A percentile compares a stretch with the other conserved stretches of the same genome.
Conservation (phyloP, 2,329 filamentous ascomycete genomes). For the Aspergillus quadrilineatus region DNA sequence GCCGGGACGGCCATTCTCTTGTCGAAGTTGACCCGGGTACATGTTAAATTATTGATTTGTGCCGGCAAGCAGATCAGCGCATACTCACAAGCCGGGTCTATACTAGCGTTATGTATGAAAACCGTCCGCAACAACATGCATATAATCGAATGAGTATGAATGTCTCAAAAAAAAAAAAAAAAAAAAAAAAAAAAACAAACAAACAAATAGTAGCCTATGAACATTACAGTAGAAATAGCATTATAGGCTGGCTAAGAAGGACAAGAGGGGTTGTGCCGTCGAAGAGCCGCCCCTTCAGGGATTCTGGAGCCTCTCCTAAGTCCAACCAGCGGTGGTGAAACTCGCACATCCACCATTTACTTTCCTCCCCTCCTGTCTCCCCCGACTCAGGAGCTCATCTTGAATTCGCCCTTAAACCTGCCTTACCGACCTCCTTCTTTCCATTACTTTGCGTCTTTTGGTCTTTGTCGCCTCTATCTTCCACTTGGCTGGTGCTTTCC, state of each 20-base stretch:
- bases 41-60: not conserved
- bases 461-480: not conserved
- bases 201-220: not conserved
- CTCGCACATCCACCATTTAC: slow-evolving; percentile 17
- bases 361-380: slow-evolving; percentile 11
- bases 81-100: not conserved
- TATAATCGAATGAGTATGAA: not conserved
- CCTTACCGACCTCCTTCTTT: slow-evolving; percentile 10
- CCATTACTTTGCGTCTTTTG: slow-evolving; percentile 1
- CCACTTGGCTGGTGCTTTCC: not conserved
- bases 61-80: not conserved
- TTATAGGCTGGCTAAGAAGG: not conserved
- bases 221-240: not conserved
- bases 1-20: not conserved
- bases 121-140: not conserved
- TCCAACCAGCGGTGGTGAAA: slow-evolving; percentile 16
- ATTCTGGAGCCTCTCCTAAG: slow-evolving; percentile 10
- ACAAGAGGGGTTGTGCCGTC: not conserved
- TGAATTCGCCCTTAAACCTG: slow-evolving; percentile 5
- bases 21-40: not conserved
- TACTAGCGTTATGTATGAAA: not conserved
- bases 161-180: not conserved
- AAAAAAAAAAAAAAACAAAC: not conserved
- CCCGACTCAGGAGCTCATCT: slow-evolving; percentile 10
- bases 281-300: slow-evolving; percentile 15